A percentile compares a stretch with the other conserved stretches of the same genome.
These are phyloP conservation scores for Apiospora phragmitis DNA, from an alignment of 2,329 filamentous ascomycete genomes.

Conservation along the genomic window DNA sequence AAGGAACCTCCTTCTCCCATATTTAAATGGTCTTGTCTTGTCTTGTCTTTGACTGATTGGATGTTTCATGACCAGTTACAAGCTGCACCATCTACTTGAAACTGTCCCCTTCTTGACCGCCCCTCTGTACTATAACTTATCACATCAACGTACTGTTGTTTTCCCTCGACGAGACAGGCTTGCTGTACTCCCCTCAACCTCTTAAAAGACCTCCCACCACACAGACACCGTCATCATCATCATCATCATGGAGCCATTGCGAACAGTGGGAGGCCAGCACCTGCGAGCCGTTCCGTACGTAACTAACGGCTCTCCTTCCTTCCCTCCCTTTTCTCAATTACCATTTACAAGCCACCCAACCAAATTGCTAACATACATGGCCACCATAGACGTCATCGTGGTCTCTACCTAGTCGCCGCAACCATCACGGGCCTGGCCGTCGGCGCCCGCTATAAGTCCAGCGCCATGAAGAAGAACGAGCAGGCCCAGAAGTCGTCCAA, in stretches of 20 bases:
- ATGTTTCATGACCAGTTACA: background rate
- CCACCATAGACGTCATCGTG: conserved; percentile 37
- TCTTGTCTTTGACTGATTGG: background rate
- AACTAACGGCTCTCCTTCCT: background rate
- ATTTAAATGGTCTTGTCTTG: too few relatives aligned
- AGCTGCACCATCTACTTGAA: background rate
- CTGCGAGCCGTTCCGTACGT: background rate
- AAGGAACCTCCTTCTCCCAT: too few relatives aligned
- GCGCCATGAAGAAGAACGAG: conserved; percentile 43
- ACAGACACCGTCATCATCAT: too few relatives aligned
- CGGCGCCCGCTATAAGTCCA: conserved; percentile 36
- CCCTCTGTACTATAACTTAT: background rate
- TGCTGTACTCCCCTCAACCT: background rate
- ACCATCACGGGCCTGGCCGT: conserved; percentile 30
- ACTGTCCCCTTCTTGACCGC: background rate
- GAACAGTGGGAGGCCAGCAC: background rate
- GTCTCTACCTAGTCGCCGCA: conserved; percentile 35
- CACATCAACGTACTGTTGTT: background rate
- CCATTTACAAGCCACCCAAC: too few relatives aligned
- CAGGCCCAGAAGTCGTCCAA: conserved; percentile 38
- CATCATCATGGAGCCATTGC: background rate
- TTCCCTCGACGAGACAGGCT: background rate
- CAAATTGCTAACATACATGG: background rate
- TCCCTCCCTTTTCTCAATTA: background rate
- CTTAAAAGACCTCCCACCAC: background rate